Evolutionary conservation across 805 yeast genomes (phyloP).

Genomic region (Wickerhamiella azyma): DNA sequence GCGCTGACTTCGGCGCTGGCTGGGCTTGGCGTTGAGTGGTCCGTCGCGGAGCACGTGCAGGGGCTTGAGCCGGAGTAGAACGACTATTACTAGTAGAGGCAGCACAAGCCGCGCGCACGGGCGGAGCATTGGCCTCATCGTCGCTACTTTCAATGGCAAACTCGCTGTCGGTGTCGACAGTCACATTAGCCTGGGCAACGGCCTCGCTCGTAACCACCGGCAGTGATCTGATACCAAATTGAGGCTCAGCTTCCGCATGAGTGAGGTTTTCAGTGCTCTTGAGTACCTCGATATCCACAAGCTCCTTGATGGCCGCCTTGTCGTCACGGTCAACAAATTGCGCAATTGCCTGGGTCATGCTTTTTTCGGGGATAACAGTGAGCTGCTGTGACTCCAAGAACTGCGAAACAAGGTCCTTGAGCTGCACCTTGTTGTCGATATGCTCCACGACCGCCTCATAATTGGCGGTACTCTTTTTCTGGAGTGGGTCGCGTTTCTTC

Average conservation of each 20-base stretch:
- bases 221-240: not conserved
- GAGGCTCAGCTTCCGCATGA: not conserved
- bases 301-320: conserved; percentile 44
- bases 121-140: not conserved
- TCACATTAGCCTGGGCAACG: not conserved
- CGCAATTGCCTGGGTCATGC: conserved; percentile 59
- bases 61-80: too few relatives aligned
- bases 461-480: conserved; percentile 11
- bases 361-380: conserved; percentile 57
- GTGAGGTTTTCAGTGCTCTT: not conserved
- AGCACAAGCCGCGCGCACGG: too few relatives aligned
- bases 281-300: conserved; percentile 21
- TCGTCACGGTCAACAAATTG: conserved; percentile 74
- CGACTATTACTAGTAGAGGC: too few relatives aligned
- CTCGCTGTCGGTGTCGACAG: not conserved
- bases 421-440: conserved; percentile 29
- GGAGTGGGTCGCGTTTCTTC: conserved; percentile 25
- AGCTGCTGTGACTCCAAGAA: conserved; percentile 50
- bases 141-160: not conserved
- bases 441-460: conserved; percentile 20
- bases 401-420: conserved; percentile 50
- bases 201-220: not conserved
- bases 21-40: not conserved
- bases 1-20: not conserved
- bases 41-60: not conserved